phyloP scores from a whole-genome alignment of 2,329 filamentous ascomycete species.

The Aaosphaeria pasadenensis region DNA sequence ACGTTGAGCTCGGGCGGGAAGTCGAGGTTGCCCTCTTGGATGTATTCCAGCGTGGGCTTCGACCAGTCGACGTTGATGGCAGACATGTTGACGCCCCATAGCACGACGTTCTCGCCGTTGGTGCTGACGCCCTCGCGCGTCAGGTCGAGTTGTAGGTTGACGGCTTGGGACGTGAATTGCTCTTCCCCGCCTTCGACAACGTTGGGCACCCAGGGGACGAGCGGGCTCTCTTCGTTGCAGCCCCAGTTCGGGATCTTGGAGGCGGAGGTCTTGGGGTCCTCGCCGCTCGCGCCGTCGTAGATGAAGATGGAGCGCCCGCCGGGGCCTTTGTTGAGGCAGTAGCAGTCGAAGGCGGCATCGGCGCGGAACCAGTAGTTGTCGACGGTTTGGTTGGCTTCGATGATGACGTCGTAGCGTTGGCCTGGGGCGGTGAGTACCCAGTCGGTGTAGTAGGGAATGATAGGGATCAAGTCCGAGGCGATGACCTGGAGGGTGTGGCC shows the following conservation, averaged over 20 bases:
- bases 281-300: slow-evolving; percentile 19
- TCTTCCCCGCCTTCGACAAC: slow-evolving; percentile 24
- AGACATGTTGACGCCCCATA: slow-evolving; percentile 40
- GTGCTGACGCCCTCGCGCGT: slow-evolving; percentile 27
- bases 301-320: slow-evolving; percentile 35
- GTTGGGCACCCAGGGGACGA: slow-evolving; percentile 25
- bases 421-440: slow-evolving; percentile 38
- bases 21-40: slow-evolving; percentile 39
- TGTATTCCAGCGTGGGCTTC: slow-evolving; percentile 42
- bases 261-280: slow-evolving; percentile 15
- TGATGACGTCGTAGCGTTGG: slow-evolving; percentile 46
- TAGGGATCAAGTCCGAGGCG: slow-evolving; percentile 35
- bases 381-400: slow-evolving; percentile 38
- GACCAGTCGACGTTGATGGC: slow-evolving; percentile 44
- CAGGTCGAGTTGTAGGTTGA: slow-evolving; percentile 32
- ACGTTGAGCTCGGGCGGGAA: slow-evolving; percentile 41
- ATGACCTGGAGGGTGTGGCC: slow-evolving; percentile 40
- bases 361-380: slow-evolving; percentile 45
- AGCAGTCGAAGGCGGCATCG: slow-evolving; percentile 32
- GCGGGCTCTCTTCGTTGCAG: slow-evolving; percentile 26
- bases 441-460: slow-evolving; percentile 35
- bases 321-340: slow-evolving; percentile 26
- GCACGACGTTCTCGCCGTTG: slow-evolving; percentile 37
- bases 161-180: slow-evolving; percentile 27
- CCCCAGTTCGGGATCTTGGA: slow-evolving; percentile 8